Evolutionary conservation across 768 basidiomycete species (phyloP), one percentile per base, ranked within the genome.

Genomic region (Hydnomerulius pinastri): DNA sequence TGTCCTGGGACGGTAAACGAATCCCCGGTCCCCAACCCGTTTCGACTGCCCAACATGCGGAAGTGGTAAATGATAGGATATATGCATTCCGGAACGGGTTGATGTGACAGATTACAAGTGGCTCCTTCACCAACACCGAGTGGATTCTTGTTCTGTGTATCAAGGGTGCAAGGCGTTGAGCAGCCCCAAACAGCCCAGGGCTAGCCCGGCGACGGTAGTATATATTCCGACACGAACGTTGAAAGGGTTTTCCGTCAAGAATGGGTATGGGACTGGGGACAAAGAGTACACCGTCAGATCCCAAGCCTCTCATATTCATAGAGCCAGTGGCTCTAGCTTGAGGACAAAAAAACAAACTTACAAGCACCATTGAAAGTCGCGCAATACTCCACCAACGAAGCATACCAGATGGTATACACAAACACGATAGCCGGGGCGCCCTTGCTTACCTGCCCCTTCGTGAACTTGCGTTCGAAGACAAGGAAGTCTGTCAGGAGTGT

Each of bases 251-350:
- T 83, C 57, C 0, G 83, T 88, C 50, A 93, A 72, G 71, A 93
- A 92, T 0, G 91, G 91, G 68, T 93, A 92, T 23, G 90, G 88
- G 71, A 91, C 87, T 88, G 48, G 4, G 43, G 42, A 11, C 41
- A 13, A 33, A 30, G 27, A 17, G 18, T 30, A 37, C 27, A 42
- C 6, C 18, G 24, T 53, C 27, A 50, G 41, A 27, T 44, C 60
- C 7, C 13, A 43, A 35, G 32, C 20, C 4, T 6, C 17, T 24
- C 8, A 24, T 23, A 32, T 9, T 18, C 33, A 18, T 18, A 38
- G 24, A n/a, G 23, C 25, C 23, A 24, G 36, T 10, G 28, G 4
- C 17, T 15, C 13, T 33, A 21, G 25, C 6, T 32, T 43, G 11
- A 38, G 21, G 15, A n/a, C n/a, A n/a, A n/a, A n/a, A 48, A 23